Evolutionary conservation across 345 rosid species (phyloP), one percentile per base, ranked within the genome.

Genomic region (Litchi chinensis): DNA sequence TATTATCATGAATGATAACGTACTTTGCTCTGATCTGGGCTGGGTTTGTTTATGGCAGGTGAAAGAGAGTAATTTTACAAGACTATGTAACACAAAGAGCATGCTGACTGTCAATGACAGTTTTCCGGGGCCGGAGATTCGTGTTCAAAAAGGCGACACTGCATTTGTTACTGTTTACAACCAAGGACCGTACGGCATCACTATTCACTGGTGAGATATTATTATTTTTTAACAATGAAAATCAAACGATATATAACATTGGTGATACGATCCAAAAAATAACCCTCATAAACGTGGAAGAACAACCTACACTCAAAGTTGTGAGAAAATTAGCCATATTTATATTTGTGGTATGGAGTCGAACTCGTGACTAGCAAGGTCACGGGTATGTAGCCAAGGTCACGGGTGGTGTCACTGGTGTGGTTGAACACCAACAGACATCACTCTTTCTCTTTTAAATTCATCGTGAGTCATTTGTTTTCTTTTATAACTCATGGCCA

Each of bases 181-280:
- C 63, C 66, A 63, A 44, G 82, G 82, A 60, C 21, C 57, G 11
- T 71, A 82, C 37, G 81, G 79, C n/a, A 21, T 81, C 28, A 84
- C 86, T 9, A 71, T 84, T 75, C 86, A 84, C 32, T 78, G 86
- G 86, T 81, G 75, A n/a, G n/a, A n/a, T n/a, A n/a, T n/a, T n/a
- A n/a, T n/a, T n/a, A n/a, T n/a, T n/a, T n/a, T n/a, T n/a, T n/a
- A n/a, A n/a, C n/a, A n/a, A n/a, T n/a, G n/a, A n/a, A n/a, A n/a
- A n/a, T n/a, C n/a, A n/a, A n/a, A n/a, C n/a, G n/a, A n/a, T n/a
- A n/a, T n/a, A n/a, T n/a, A n/a, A n/a, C n/a, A n/a, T n/a, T n/a
- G n/a, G n/a, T n/a, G n/a, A n/a, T n/a, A n/a, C n/a, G n/a, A n/a
- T n/a, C n/a, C n/a, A n/a, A n/a, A n/a, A n/a, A n/a, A n/a, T n/a